phyloP scores from a whole-genome alignment of 352 stramenopile species.

The Pythium plurisporium region DNA sequence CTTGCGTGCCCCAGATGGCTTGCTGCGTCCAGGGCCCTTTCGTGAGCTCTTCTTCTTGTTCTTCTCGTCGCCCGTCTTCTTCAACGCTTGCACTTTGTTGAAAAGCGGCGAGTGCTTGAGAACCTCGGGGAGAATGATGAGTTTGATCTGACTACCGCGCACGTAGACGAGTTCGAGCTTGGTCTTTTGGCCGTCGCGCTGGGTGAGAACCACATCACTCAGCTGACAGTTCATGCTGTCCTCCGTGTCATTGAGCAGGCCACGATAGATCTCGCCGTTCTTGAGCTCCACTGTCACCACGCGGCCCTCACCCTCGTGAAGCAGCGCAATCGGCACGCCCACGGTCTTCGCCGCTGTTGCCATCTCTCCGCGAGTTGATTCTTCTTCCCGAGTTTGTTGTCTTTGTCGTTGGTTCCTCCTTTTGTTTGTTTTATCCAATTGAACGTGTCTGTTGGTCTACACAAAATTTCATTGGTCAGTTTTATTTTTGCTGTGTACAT shows the following conservation, averaged over 20 bases:
- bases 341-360: too few relatives aligned
- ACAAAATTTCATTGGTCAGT: too few relatives aligned
- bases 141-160: slow-evolving; percentile 90
- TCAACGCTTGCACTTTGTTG: slow-evolving; percentile 91
- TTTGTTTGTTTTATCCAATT: too few relatives aligned
- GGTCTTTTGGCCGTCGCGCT: slow-evolving; percentile 74
- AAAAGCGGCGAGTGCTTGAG: slow-evolving; percentile 97
- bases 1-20: slow-evolving; percentile 2
- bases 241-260: slow-evolving; percentile 77
- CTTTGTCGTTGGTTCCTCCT: too few relatives aligned
- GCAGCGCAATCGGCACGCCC: slow-evolving; percentile 78
- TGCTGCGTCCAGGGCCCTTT: slow-evolving; percentile 15
- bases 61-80: slow-evolving; percentile 62
- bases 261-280: slow-evolving; percentile 87
- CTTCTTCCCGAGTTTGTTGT: too few relatives aligned
- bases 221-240: slow-evolving; percentile 98
- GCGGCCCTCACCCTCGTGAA: slow-evolving; percentile 85
- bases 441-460: too few relatives aligned
- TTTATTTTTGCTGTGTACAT: too few relatives aligned
- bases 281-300: slow-evolving; percentile 86
- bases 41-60: slow-evolving; percentile 26
- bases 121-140: slow-evolving; percentile 87
- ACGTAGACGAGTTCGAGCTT: slow-evolving; percentile 93
- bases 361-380: too few relatives aligned
- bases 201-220: slow-evolving; percentile 87